Percentiles rank a stretch among this genome's conserved stretches.
Evolutionary conservation across 2,329 filamentous ascomycete species (phyloP).

Genomic region (Colletotrichum sojae): DNA sequence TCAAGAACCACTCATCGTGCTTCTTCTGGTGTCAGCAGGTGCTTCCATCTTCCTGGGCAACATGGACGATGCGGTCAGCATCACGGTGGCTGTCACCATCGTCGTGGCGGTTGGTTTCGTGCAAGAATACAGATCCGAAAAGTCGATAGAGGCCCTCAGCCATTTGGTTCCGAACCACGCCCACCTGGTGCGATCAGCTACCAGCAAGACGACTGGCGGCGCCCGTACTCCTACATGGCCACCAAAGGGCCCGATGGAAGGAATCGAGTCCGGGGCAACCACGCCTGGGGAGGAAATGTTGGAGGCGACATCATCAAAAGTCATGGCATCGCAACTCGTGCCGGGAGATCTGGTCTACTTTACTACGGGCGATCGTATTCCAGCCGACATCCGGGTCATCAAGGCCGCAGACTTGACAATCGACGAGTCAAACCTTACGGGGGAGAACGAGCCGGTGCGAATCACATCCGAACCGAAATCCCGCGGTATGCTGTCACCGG

Average conservation of each 20-base stretch:
- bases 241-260: slow-evolving; percentile 59
- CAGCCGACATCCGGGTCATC: slow-evolving; percentile 95
- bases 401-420: slow-evolving; percentile 91
- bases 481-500: slow-evolving; percentile 48
- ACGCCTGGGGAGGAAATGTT: slow-evolving; percentile 74
- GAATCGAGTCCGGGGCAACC: slow-evolving; percentile 56
- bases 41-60: slow-evolving; percentile 94
- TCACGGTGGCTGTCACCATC: slow-evolving; percentile 95
- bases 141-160: slow-evolving; percentile 95
- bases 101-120: slow-evolving; percentile 97
- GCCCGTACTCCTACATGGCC: slow-evolving; percentile 64
- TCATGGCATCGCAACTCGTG: slow-evolving; percentile 89
- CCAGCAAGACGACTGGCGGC: slow-evolving; percentile 51
- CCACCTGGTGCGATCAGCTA: slow-evolving; percentile 83
- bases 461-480: slow-evolving; percentile 76
- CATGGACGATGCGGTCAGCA: slow-evolving; percentile 94
- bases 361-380: slow-evolving; percentile 95
- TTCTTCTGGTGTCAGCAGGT: slow-evolving; percentile 90
- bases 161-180: slow-evolving; percentile 96
- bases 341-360: slow-evolving; percentile 95
- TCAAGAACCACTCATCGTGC: slow-evolving; percentile 92
- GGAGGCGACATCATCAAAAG: slow-evolving; percentile 83
- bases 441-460: slow-evolving; percentile 93
- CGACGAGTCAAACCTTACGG: slow-evolving; percentile 96
- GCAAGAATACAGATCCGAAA: slow-evolving; percentile 97